A percentile compares a stretch with the other conserved stretches of the same genome.
Conservation (phyloP, 129 eudicot genomes). For the Saposhnikovia divaricata region DNA sequence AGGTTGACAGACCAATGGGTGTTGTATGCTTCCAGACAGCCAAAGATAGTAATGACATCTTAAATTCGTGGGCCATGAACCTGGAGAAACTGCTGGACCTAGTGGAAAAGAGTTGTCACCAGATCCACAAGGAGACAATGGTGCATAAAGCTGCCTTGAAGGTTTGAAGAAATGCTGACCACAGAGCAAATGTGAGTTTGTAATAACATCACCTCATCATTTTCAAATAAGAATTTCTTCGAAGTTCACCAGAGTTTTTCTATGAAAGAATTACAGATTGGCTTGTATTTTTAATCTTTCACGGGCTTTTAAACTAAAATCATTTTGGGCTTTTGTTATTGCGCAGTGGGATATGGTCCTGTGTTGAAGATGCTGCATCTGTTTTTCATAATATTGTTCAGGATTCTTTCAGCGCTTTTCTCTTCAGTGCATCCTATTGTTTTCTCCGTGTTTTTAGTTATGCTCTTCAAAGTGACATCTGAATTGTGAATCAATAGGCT, state of each 20-base stretch:
- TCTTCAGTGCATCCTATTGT: not conserved
- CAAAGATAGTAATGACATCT: constrained; percentile 72
- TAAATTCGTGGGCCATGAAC: constrained; percentile 83
- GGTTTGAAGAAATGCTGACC: constrained; percentile 20
- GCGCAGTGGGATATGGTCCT: not conserved
- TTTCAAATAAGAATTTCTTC: not conserved
- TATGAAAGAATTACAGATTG: not conserved
- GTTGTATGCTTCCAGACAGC: constrained; percentile 57
- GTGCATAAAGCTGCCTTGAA: constrained; percentile 72
- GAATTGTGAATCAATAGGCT: not conserved
- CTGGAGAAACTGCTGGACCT: constrained; percentile 92
- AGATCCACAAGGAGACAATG: constrained; percentile 97
- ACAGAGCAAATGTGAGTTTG: not conserved
- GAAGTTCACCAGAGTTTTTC: not conserved
- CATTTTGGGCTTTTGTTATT: not conserved
- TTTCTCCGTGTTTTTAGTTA: not conserved
- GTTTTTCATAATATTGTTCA: not conserved
- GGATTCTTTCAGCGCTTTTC: not conserved
- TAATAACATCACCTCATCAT: not conserved
- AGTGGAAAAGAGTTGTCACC: constrained; percentile 98
- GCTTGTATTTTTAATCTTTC: not conserved
- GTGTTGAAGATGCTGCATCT: not conserved
- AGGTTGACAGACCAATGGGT: constrained; percentile 80
- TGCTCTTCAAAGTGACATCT: not conserved
- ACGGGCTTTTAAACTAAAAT: not conserved